A percentile compares a stretch with the other conserved stretches of the same genome.
phyloP scores from a whole-genome alignment of 2,329 filamentous ascomycete species.

The Mollisiaceae sp. region DNA sequence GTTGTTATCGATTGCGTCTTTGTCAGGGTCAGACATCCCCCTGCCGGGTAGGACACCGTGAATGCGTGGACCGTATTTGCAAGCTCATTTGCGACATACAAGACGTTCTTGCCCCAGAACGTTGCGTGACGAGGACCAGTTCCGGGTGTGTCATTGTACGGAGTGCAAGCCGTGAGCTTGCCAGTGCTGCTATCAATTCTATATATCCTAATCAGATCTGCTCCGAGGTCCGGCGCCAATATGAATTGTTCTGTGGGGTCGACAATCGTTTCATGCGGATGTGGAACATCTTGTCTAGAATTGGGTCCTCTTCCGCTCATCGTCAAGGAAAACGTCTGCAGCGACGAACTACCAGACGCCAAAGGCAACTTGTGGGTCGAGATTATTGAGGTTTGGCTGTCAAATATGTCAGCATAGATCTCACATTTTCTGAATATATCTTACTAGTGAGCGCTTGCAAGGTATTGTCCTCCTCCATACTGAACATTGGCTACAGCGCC shows the following conservation, averaged over 20 bases:
- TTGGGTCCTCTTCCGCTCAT: conserved; percentile 40
- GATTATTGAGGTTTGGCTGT: conserved; percentile 30
- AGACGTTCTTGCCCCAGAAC: conserved; percentile 47
- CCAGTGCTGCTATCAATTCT: conserved; percentile 48
- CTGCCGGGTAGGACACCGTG: conserved; percentile 44
- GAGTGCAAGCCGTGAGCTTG: conserved; percentile 45
- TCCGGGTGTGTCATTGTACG: conserved; percentile 44
- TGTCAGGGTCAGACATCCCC: conserved; percentile 52
- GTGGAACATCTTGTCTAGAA: conserved; percentile 49
- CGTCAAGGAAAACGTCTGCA: conserved; percentile 49
- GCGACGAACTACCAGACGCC: conserved; percentile 41
- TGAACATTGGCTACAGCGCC: conserved; percentile 34
- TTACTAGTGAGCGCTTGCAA: conserved; percentile 37
- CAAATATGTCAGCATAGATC: conserved; percentile 17
- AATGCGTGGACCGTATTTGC: conserved; percentile 47
- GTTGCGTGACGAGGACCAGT: conserved; percentile 57
- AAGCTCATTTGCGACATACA: conserved; percentile 53
- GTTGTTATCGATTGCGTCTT: conserved; percentile 54
- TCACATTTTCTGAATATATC: conserved; percentile 15
- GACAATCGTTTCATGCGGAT: conserved; percentile 56
- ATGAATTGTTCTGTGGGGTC: conserved; percentile 56
- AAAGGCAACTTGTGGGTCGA: conserved; percentile 35
- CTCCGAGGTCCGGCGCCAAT: conserved; percentile 57
- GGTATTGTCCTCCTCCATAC: conserved; percentile 32
- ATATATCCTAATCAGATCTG: conserved; percentile 54